phyloP scores from a whole-genome alignment of 192 early-diverging fungal species.

The Coemansia aciculifera region DNA sequence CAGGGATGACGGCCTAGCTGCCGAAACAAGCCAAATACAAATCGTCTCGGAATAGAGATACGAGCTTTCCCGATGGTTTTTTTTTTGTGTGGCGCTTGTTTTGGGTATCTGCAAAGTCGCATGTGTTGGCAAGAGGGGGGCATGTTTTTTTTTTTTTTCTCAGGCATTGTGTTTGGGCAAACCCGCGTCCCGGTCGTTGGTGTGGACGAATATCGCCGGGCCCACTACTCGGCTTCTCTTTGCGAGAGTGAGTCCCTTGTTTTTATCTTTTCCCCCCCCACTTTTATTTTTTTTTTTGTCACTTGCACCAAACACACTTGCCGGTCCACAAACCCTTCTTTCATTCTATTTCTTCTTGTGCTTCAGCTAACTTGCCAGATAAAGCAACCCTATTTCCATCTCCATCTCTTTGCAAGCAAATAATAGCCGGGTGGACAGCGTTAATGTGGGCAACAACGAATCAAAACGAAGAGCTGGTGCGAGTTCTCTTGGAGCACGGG shows the following conservation, averaged over 20 bases:
- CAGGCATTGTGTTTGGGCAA: conserved; percentile 9
- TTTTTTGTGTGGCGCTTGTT: conserved; percentile 10
- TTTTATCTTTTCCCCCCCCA: conserved; percentile 4
- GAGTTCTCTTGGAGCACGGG: conserved; percentile 73
- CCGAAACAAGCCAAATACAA: not conserved
- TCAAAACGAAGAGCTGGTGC: conserved; percentile 71
- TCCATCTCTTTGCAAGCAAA: not conserved
- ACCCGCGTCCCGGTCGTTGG: not conserved
- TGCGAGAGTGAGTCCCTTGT: not conserved
- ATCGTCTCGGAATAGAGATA: not conserved
- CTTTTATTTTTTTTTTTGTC: not conserved
- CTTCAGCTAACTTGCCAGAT: conserved; percentile 3
- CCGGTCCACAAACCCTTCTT: not conserved
- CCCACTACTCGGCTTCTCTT: not conserved
- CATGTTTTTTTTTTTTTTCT: conserved; percentile 5
- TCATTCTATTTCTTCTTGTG: conserved; percentile 5
- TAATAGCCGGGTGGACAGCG: conserved; percentile 77
- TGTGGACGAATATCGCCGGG: conserved; percentile 1
- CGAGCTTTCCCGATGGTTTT: not conserved
- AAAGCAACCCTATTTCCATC: not conserved
- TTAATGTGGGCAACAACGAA: conserved; percentile 90
- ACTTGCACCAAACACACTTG: not conserved
- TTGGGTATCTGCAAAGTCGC: conserved; percentile 2
- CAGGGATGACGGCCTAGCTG: not conserved
- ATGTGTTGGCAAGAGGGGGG: not conserved